phyloP scores from a whole-genome alignment of 1,284 basidiomycete species.

The Cutaneotrichosporon sp. region DNA sequence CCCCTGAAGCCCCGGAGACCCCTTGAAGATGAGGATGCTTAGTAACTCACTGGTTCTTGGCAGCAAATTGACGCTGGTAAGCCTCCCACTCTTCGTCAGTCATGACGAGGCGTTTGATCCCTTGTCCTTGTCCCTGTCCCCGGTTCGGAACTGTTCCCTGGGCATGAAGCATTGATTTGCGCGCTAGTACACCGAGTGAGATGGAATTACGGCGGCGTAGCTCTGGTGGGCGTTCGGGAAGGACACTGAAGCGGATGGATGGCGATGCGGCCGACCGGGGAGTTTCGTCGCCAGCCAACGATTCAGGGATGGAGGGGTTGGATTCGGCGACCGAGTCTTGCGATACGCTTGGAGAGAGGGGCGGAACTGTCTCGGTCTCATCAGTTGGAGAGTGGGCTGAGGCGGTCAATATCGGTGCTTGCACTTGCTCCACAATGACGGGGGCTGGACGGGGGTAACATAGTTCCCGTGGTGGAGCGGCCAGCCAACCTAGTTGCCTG shows the following conservation, averaged over 20 bases:
- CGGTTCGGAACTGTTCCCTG: conserved; percentile 27
- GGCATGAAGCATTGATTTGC: conserved; percentile 43
- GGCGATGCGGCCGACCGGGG: conserved; percentile 18
- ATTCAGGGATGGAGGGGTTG: not conserved
- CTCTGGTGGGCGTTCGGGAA: conserved; percentile 38
- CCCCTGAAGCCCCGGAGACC: not conserved
- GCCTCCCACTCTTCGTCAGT: conserved; percentile 50
- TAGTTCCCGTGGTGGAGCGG: conserved; percentile 8
- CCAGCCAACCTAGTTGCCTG: conserved; percentile 5
- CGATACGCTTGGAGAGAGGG: not conserved
- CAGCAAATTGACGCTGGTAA: conserved; percentile 41
- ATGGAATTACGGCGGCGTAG: conserved; percentile 48
- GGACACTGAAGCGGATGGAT: conserved; percentile 24
- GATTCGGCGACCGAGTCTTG: conserved; percentile 1
- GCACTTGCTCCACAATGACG: not conserved
- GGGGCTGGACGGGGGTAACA: not conserved
- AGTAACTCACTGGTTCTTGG: conserved; percentile 35
- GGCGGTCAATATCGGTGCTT: not conserved
- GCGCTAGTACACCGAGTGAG: conserved; percentile 46
- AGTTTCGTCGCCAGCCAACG: conserved; percentile 6
- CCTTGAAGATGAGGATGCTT: not conserved
- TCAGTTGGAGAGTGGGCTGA: not conserved
- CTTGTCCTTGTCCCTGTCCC: not conserved
- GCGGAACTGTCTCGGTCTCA: not conserved
- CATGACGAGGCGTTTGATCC: conserved; percentile 38